A percentile compares a stretch with the other conserved stretches of the same genome.
These are phyloP conservation scores for Euphorbia tirucalli DNA, from an alignment of 345 rosid genomes.

Conservation along the genomic window DNA sequence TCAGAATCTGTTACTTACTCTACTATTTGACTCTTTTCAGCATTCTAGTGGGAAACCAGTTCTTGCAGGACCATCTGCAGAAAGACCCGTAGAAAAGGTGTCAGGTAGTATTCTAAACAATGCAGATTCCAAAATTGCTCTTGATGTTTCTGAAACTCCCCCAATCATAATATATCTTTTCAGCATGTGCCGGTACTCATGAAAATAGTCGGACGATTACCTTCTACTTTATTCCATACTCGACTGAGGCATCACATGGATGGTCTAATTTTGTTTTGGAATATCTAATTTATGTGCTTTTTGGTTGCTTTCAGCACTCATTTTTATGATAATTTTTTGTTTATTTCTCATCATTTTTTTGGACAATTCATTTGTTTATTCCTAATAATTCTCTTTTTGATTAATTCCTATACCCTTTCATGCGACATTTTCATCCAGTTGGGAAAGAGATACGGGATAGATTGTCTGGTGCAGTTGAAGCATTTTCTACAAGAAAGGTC, in stretches of 20 bases:
- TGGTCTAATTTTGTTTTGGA: neutral
- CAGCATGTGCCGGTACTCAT: neutral
- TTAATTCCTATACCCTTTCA: neutral
- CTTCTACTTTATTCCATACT: neutral
- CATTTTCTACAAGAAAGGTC: slow-evolving; percentile 63
- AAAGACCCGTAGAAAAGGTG: slow-evolving; percentile 65
- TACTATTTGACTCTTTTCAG: slow-evolving; percentile 15
- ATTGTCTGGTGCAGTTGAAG: slow-evolving; percentile 80
- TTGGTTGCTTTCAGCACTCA: neutral
- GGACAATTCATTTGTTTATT: neutral
- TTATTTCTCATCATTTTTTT: neutral
- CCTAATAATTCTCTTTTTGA: neutral
- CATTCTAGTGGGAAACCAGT: slow-evolving; percentile 47
- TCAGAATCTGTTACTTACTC: neutral
- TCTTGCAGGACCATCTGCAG: slow-evolving; percentile 63
- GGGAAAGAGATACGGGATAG: slow-evolving; percentile 81
- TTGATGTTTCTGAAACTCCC: neutral
- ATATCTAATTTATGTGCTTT: neutral
- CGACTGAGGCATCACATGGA: neutral
- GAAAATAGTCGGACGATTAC: neutral
- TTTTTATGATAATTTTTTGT: neutral
- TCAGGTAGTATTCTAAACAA: slow-evolving; percentile 40
- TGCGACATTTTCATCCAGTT: slow-evolving; percentile 33
- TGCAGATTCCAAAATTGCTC: neutral
- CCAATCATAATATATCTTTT: neutral